A percentile compares a stretch with the other conserved stretches of the same genome.
phyloP scores from a whole-genome alignment of 495 filamentous ascomycete genomes.

The Hypoxylon intermedium region DNA sequence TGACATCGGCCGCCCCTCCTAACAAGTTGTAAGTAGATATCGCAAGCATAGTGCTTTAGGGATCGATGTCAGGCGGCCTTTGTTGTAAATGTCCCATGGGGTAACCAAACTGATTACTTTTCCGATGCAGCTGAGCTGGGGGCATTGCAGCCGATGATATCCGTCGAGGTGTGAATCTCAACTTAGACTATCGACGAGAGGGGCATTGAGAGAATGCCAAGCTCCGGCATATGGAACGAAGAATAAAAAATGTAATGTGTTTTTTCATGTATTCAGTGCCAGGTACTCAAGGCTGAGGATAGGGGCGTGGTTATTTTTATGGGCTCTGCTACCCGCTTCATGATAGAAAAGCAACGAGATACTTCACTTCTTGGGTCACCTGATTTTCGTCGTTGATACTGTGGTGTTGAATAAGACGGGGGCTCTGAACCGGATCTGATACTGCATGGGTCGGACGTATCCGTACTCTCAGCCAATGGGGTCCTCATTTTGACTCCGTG shows the following conservation, averaged over 20 bases:
- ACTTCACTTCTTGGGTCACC: slow-evolving; percentile 5
- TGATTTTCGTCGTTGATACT: background rate
- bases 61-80: too few species aligned
- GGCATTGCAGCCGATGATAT: slow-evolving; percentile 28
- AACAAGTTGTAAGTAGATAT: too few species aligned
- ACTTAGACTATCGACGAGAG: slow-evolving; percentile 20
- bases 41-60: too few species aligned
- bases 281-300: slow-evolving; percentile 14
- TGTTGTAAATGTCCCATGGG: slow-evolving; percentile 22
- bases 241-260: slow-evolving; percentile 22
- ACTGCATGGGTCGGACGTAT: background rate
- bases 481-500: too few species aligned
- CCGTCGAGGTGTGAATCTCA: slow-evolving; percentile 15
- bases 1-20: too few species aligned
- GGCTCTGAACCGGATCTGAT: background rate
- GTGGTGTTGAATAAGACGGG: background rate
- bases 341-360: slow-evolving; percentile 35
- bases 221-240: slow-evolving; percentile 25
- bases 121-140: slow-evolving; percentile 30
- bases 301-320: slow-evolving; percentile 19
- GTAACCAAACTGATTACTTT: slow-evolving; percentile 26
- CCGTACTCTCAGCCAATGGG: background rate
- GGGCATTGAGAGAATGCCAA: slow-evolving; percentile 22
- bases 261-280: slow-evolving; percentile 22
- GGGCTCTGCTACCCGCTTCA: slow-evolving; percentile 18